Evolutionary conservation across 2,329 filamentous ascomycete genomes (phyloP), one percentile per base, ranked within the genome.

Genomic region (Monilinia aucupariae): DNA sequence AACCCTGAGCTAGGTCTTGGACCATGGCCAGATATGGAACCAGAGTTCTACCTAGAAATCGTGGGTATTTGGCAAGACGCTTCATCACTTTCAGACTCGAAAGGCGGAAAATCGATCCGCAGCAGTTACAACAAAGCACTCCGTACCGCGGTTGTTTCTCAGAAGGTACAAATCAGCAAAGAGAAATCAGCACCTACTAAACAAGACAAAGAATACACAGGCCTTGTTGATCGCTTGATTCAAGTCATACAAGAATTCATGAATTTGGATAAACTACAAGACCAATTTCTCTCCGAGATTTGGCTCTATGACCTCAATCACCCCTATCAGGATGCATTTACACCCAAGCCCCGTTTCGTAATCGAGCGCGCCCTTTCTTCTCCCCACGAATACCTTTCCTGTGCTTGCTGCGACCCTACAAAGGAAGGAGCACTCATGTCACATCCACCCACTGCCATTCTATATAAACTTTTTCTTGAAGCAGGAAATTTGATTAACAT

Each of bases 381-480:
- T 17, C 90, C 91, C 9, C 85, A 91, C 69, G 89, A 93, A 73
- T 94, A 94, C 71, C 80, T 94, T 5, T 84, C 82, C 15, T 93
- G 89, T 73, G 78, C 81, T 7, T 92, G 90, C 74, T 92, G 90
- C 71, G 78, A 77, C 58, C 72, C 75, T 32, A 75, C 76, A 13
- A 72, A 76, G 49, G 79, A 78, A 27, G 80, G 81, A 0, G 75
- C 88, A 12, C 79, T 81, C 48, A 77, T 85, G 2, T 87, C 83
- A 1, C 78, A 91, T 61, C 90, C 90, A 4, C 80, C 87, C 1
- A 88, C 88, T 6, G 83, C 89, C 1, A 85, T 93, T 39, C 71
- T 94, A 32, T 94, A 93, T 72, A 88, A 90, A 69, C 77, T 94
- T 55, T 93, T 92, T 73, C 79, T 89, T 17, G 90, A 96, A 73